Base-by-base conservation (phyloP, 106 monocot genomes). In the Dendrobium catenatum region DNA sequence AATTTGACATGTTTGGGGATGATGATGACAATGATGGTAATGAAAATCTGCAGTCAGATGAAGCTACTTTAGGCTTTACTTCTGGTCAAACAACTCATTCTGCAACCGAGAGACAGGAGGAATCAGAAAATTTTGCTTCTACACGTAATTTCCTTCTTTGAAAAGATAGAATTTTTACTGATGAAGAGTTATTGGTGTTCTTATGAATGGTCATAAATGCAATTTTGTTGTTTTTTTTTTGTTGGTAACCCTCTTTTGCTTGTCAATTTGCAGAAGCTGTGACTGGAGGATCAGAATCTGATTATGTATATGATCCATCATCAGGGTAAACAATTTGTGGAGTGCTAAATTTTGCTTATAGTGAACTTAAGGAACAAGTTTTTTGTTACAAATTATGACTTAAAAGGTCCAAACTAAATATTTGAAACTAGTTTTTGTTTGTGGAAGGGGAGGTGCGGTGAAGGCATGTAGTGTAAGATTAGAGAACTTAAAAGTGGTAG, bases 1-100 rank as follows among this genome's bases (percentile, higher is more conserved):
- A 86, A 18, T 86, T 93, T 73, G 97, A 98, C 81, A 94, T 94
- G 88, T 94, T 98, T 86, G 94, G 92, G 42, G 97, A 93, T 26
- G 94, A 91, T 42, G 90, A 94, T 80, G 90, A 94, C 80, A 91
- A 89, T 41, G 66, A 81, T 58, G 76, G 68, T 49, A 49, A 84
- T 79, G 77, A 31, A 18, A 83, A 90, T 84, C 77, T 46, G 70
- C 72, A 78, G 37, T 78, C 81, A 73, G 85, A 80, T 68, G 76
- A 27, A 29, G 27, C 42, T 68, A 48, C n/a, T 79, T 8, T 77
- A 37, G 67, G 64, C 67, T 81, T 68, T 31, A 68, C 64, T 37
- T 47, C 78, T 56, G 83, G 78, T 68, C 88, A 70, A 80, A 51
- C 70, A 33, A 43, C 42, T 55, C 81, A 81, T 72, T 42, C 70